Conservation (phyloP, 352 stramenopile genomes). For the Phytophthora uliginosa region DNA sequence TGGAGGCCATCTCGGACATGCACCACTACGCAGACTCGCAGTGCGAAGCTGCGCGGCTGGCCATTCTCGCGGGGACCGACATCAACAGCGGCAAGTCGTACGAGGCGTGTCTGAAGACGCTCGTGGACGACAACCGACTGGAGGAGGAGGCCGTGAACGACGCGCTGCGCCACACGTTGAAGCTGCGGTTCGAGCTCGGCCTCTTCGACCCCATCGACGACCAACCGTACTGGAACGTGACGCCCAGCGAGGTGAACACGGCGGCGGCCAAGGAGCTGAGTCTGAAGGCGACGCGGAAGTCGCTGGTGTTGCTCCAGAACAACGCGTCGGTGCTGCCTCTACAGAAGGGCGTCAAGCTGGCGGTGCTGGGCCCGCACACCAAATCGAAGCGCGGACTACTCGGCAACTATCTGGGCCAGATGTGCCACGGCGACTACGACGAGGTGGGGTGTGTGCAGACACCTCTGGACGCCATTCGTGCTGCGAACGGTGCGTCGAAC, state of each 20-base stretch:
- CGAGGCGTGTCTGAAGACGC: constrained; percentile 67
- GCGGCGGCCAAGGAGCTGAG: constrained; percentile 60
- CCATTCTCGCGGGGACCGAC: constrained; percentile 80
- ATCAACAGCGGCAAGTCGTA: constrained; percentile 90
- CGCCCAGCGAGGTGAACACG: constrained; percentile 76
- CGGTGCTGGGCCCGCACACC: constrained; percentile 88
- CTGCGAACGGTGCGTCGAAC: constrained; percentile 55
- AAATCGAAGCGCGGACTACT: constrained; percentile 64
- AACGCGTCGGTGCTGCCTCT: constrained; percentile 69
- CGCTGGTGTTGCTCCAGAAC: constrained; percentile 95
- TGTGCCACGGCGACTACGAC: constrained; percentile 81
- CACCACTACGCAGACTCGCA: constrained; percentile 79
- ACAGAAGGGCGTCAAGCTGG: constrained; percentile 46
- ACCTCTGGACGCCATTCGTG: constrained; percentile 71
- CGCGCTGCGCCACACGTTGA: constrained; percentile 70
- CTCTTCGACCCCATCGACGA: constrained; percentile 90
- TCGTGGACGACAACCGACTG: constrained; percentile 56
- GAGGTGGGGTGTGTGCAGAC: constrained; percentile 77
- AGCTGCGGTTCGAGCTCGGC: constrained; percentile 91
- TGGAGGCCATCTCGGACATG: constrained; percentile 79
- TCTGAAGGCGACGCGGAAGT: constrained; percentile 76
- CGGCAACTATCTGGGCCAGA: constrained; percentile 91
- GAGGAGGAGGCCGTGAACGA: constrained; percentile 61
- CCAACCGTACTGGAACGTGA: constrained; percentile 79
- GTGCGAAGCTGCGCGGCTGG: constrained; percentile 60